Evolutionary conservation across 75 land plant species (phyloP).

Genomic region (Chamaecyparis obtusa): DNA sequence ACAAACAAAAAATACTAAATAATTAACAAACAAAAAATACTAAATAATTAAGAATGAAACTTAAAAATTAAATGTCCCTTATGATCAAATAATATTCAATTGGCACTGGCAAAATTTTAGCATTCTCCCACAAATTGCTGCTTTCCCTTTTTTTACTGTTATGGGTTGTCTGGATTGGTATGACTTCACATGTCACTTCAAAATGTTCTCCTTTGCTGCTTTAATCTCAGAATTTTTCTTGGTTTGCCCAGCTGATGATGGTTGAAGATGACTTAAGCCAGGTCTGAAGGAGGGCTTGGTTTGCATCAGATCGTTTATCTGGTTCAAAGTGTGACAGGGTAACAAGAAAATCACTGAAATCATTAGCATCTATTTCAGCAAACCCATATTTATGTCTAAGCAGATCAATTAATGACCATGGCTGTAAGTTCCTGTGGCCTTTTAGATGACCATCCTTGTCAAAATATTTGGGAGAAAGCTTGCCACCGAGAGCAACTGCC

Average conservation of each 20-base stretch:
- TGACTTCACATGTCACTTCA: constrained; percentile 17
- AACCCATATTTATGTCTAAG: constrained; percentile 67
- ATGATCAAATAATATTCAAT: no score
- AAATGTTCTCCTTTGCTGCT: constrained; percentile 16
- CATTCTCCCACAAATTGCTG: no score
- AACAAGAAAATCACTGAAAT: constrained; percentile 64
- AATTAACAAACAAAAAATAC: no score
- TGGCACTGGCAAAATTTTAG: no score
- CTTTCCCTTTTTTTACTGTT: no score
- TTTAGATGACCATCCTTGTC: constrained; percentile 73
- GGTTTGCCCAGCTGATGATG: neutral
- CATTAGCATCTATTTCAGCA: constrained; percentile 68
- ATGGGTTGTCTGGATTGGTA: no score
- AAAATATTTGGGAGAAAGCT: constrained; percentile 67
- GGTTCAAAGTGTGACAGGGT: constrained; percentile 77
- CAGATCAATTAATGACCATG: constrained; percentile 70
- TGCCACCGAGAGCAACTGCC: constrained; percentile 69
- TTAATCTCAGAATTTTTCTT: neutral
- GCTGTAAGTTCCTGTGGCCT: constrained; percentile 51
- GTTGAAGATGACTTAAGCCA: constrained; percentile 50
- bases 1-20: no score
- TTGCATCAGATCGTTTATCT: constrained; percentile 73
- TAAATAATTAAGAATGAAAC: no score
- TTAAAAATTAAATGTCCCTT: no score
- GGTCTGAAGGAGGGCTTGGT: constrained; percentile 62